Percentiles rank a stretch among this genome's conserved stretches.
Conservation (phyloP, 148 eudicot species). For the Vaccinium vitisidaea region DNA sequence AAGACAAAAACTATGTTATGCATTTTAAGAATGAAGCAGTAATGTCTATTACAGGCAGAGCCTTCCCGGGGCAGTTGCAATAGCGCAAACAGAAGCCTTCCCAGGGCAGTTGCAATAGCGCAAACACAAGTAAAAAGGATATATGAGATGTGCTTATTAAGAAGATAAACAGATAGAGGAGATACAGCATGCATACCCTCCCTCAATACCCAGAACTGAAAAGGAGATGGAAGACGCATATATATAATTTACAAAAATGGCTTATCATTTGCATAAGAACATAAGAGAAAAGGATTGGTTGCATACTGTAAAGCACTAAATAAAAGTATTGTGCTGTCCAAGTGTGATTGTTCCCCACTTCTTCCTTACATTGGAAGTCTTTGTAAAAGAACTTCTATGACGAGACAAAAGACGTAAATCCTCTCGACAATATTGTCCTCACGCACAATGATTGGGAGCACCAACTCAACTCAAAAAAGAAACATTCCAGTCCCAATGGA, state of each 20-base stretch:
- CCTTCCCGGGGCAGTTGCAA: not conserved
- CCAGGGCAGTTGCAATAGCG: not conserved
- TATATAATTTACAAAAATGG: not conserved
- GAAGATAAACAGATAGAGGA: not conserved
- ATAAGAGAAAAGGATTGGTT: not conserved
- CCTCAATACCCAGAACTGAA: not conserved
- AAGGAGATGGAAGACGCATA: not conserved
- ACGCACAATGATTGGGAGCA: not conserved
- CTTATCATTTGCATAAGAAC: not conserved
- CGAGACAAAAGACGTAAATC: not conserved
- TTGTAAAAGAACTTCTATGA: not conserved
- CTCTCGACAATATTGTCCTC: not conserved
- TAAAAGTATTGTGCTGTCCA: not conserved
- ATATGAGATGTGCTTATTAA: not conserved
- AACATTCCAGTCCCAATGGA: not conserved
- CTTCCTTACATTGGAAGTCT: too few relatives aligned
- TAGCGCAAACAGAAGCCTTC: not conserved
- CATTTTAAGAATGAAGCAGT: constrained; percentile 13
- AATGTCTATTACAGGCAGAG: not conserved
- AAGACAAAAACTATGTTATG: constrained; percentile 2
- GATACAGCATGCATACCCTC: not conserved
- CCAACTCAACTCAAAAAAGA: not conserved
- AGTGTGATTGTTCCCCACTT: not conserved
- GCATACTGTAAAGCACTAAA: not conserved
- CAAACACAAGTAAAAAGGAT: not conserved